Conservation (phyloP, 2,329 filamentous ascomycete genomes). For the Scopulariopsis brevicaulis region DNA sequence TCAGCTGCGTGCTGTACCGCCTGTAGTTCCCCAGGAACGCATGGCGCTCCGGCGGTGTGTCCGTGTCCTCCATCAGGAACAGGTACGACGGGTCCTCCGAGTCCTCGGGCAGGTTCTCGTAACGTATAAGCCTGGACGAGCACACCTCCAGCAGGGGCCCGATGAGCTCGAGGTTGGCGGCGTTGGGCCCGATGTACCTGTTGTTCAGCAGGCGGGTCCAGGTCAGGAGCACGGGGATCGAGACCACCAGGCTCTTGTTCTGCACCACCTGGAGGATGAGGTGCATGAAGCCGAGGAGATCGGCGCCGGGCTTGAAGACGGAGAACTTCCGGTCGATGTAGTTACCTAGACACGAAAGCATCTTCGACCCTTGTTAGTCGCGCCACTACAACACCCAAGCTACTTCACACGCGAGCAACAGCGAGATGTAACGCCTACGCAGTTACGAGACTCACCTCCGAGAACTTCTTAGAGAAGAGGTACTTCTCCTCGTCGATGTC, state of each 20-base stretch:
- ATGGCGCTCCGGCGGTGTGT: slow-evolving; percentile 86
- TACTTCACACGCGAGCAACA: slow-evolving; percentile 1
- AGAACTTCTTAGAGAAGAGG: slow-evolving; percentile 83
- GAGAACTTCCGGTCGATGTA: slow-evolving; percentile 71
- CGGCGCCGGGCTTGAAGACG: slow-evolving; percentile 48
- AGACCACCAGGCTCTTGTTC: slow-evolving; percentile 81
- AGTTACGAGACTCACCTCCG: slow-evolving; percentile 51
- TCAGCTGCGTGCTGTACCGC: slow-evolving; percentile 76
- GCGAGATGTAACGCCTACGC: neutral
- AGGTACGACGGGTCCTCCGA: slow-evolving; percentile 67
- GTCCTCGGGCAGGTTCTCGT: slow-evolving; percentile 76
- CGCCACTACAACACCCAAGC: neutral
- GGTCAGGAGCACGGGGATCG: slow-evolving; percentile 81
- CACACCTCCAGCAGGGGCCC: slow-evolving; percentile 72
- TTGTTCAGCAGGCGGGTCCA: slow-evolving; percentile 78
- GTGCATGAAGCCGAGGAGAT: slow-evolving; percentile 65
- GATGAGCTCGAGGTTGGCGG: slow-evolving; percentile 54
- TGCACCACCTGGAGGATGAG: slow-evolving; percentile 71
- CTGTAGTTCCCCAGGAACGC: slow-evolving; percentile 94
- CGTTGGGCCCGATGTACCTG: slow-evolving; percentile 50
- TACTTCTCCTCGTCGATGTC: slow-evolving; percentile 90
- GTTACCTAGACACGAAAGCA: slow-evolving; percentile 74
- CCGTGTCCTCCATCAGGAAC: slow-evolving; percentile 86
- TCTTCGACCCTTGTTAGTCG: slow-evolving; percentile 23
- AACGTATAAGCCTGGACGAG: slow-evolving; percentile 73